Evolutionary conservation across 352 stramenopile species (phyloP).

Genomic region (Phytophthora kernoviae): DNA sequence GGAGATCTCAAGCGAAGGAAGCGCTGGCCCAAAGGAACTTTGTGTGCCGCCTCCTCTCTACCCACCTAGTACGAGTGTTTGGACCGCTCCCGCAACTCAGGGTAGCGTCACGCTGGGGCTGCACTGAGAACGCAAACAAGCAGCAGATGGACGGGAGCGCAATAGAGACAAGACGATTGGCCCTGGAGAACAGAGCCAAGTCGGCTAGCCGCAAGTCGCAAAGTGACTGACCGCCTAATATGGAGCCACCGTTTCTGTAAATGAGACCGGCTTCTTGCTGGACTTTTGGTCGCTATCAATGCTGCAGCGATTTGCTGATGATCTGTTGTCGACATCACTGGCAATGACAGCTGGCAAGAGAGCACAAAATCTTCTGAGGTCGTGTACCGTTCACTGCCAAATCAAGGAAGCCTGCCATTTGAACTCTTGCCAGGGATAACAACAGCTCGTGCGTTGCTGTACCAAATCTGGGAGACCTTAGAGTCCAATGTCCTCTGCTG

Average conservation of each 20-base stretch:
- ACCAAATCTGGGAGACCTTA: too few species aligned
- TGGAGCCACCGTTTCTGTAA: constrained; percentile 25
- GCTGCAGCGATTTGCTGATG: constrained; percentile 17
- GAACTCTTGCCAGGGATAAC: neutral
- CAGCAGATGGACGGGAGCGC: constrained; percentile 17
- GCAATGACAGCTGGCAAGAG: neutral
- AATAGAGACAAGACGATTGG: constrained; percentile 11
- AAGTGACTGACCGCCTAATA: too few species aligned
- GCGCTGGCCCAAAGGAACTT: constrained; percentile 2
- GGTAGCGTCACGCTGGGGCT: constrained; percentile 13
- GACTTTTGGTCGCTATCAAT: constrained; percentile 14
- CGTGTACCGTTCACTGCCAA: neutral
- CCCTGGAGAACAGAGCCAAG: constrained; percentile 21
- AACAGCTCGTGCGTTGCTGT: neutral
- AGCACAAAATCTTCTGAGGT: neutral
- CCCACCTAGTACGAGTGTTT: constrained; percentile 19
- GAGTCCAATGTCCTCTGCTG: too few species aligned
- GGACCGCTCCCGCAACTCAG: constrained; percentile 11
- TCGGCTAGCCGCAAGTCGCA: constrained; percentile 9
- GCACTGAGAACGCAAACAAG: constrained; percentile 23
- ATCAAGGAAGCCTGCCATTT: neutral
- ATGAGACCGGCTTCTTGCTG: constrained; percentile 14
- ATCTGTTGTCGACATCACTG: constrained; percentile 6
- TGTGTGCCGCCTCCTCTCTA: constrained; percentile 18
- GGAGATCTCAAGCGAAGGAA: constrained; percentile 1